phyloP scores from a whole-genome alignment of 768 basidiomycete species.

The Xanthoconium purpureum region DNA sequence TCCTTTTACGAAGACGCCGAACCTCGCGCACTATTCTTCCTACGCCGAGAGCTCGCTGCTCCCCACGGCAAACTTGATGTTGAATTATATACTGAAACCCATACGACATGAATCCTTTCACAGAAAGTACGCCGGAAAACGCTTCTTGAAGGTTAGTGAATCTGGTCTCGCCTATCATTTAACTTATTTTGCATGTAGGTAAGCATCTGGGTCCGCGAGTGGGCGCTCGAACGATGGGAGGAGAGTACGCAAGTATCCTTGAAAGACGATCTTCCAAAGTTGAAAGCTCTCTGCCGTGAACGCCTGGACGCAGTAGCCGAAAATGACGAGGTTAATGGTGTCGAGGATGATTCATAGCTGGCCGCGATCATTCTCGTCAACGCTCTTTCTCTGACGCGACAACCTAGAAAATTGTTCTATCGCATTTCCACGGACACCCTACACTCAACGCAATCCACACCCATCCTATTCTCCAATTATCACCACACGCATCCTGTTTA shows the following conservation, averaged over 20 bases:
- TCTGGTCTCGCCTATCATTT: background rate
- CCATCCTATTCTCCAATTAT: slow-evolving; percentile 22
- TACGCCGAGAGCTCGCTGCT: slow-evolving; percentile 79
- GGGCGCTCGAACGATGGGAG: slow-evolving; percentile 77
- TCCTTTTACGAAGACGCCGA: slow-evolving; percentile 57
- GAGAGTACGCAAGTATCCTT: slow-evolving; percentile 61
- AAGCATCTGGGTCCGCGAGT: slow-evolving; percentile 77
- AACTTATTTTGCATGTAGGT: slow-evolving; percentile 45
- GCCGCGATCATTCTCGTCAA: background rate
- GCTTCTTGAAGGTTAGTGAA: slow-evolving; percentile 69
- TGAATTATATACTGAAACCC: slow-evolving; percentile 80
- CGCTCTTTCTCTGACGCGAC: background rate
- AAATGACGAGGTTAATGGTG: slow-evolving; percentile 7
- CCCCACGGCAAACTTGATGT: slow-evolving; percentile 80
- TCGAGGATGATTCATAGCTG: slow-evolving; percentile 17
- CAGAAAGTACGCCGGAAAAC: slow-evolving; percentile 87
- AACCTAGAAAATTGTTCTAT: slow-evolving; percentile 22
- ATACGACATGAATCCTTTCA: slow-evolving; percentile 72
- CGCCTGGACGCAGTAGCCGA: slow-evolving; percentile 11
- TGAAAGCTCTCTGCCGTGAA: slow-evolving; percentile 22
- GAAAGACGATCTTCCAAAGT: slow-evolving; percentile 46
- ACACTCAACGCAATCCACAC: slow-evolving; percentile 17
- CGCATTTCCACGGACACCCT: slow-evolving; percentile 29
- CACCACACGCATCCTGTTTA: slow-evolving; percentile 27
- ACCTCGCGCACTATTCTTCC: slow-evolving; percentile 82